Evolutionary conservation across 2,329 filamentous ascomycete genomes (phyloP), one percentile per base, ranked within the genome.

Genomic region (Atkinsonella hypoxylon): DNA sequence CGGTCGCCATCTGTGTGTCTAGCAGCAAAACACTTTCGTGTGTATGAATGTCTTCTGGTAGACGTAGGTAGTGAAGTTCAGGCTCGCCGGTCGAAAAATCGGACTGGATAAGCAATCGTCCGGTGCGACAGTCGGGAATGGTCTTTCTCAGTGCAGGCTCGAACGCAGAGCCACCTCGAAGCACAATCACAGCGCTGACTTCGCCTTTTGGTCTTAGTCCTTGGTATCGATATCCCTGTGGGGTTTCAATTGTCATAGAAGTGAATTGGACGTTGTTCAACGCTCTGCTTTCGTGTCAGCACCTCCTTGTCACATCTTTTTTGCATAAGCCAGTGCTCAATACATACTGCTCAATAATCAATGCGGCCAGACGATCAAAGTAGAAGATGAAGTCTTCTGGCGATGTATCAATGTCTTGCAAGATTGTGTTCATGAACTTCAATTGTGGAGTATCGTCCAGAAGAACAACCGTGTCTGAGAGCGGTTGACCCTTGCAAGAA

Each of bases 381-480:
- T 97, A 97, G 68, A 97, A 97, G 55, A 95, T 88, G 64, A 96
- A 97, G 59, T 97, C 90, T 63, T 95, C 91, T 41, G 87, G 78
- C 7, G 78, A 73, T 0, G 89, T 91, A 45, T 82, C 77, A 17
- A 87, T 84, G 59, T 93, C 79, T 62, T 94, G 85, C 40, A 98
- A 79, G 51, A 96, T 86, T 0, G 90, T 96, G 64, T 88, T 90
- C 79, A 98, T 95, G 45, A 83, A 90, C 51, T 76, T 77, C 50
- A 96, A 75, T 66, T 98, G 93, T 9, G 83, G 78, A 1, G 87
- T 95, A 54, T 87, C 78, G 42, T 83, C 75, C 51, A 97, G 70
- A 15, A 94, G 67, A 5, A 85, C 73, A 36, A 95, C 86, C 56
- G 86, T 87, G 1, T 80, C 66, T 1, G 88, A 89, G 6, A 96